Evolutionary conservation across 2,329 filamentous ascomycete genomes (phyloP).

Genomic region (Cytospora mali): DNA sequence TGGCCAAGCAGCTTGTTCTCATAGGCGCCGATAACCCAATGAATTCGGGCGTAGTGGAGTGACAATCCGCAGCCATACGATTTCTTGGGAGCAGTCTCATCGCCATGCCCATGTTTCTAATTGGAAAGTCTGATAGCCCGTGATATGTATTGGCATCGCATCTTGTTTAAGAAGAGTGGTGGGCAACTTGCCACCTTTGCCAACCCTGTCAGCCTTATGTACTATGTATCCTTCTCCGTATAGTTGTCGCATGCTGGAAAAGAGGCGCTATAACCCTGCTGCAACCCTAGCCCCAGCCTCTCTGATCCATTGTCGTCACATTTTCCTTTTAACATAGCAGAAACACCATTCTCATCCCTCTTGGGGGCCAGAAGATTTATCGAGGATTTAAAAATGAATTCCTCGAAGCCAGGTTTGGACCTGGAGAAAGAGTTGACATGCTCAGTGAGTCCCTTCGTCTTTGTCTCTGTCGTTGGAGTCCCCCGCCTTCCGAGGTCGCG

Average conservation of each 20-base stretch:
- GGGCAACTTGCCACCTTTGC: not conserved
- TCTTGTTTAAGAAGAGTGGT: not conserved
- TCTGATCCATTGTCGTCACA: slow-evolving; percentile 9
- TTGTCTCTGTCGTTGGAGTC: slow-evolving; percentile 5
- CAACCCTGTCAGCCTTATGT: slow-evolving; percentile 29
- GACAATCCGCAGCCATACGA: slow-evolving; percentile 1
- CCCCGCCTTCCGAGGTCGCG: slow-evolving; percentile 4
- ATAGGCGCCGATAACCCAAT: slow-evolving; percentile 22
- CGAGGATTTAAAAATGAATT: slow-evolving; percentile 46
- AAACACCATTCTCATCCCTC: slow-evolving; percentile 12
- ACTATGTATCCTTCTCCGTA: not conserved
- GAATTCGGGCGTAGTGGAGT: not conserved
- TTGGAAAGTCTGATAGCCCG: not conserved
- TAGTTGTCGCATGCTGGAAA: not conserved
- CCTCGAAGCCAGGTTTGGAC: slow-evolving; percentile 60
- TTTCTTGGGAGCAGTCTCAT: not conserved
- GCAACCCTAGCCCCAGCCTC: slow-evolving; percentile 40
- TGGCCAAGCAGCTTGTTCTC: slow-evolving; percentile 25
- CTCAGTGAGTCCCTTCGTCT: slow-evolving; percentile 66
- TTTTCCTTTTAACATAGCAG: slow-evolving; percentile 11
- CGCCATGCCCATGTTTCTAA: not conserved
- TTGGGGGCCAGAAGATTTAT: slow-evolving; percentile 13
- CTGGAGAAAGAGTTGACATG: slow-evolving; percentile 94
- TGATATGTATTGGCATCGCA: not conserved
- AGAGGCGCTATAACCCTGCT: slow-evolving; percentile 17